These are phyloP conservation scores for Taxawa tesnikishii DNA, from an alignment of 2,329 filamentous ascomycete genomes.

Conservation along the genomic window DNA sequence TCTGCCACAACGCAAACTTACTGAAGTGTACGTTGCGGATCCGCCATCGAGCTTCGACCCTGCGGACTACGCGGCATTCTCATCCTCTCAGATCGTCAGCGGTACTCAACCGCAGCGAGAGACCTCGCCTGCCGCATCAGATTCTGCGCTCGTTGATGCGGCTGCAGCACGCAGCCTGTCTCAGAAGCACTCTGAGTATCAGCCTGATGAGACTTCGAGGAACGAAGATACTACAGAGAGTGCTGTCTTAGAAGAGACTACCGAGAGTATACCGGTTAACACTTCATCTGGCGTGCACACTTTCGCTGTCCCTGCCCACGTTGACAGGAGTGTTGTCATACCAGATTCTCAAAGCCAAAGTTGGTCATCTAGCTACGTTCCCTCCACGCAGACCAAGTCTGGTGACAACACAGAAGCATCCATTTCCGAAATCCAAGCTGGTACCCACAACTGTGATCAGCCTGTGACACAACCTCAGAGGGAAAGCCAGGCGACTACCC, in stretches of 20 bases:
- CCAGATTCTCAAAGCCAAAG: slow-evolving; percentile 13
- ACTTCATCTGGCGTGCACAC: slow-evolving; percentile 4
- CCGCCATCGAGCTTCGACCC: slow-evolving; percentile 2
- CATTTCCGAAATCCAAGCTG: too few relatives aligned
- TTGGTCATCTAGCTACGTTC: slow-evolving; percentile 3
- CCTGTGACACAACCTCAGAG: too few relatives aligned
- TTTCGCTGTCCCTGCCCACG: not conserved
- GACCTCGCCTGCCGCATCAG: not conserved
- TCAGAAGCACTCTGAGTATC: slow-evolving; percentile 8
- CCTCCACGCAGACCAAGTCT: slow-evolving; percentile 3
- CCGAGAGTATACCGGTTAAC: not conserved
- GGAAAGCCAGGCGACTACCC: not conserved
- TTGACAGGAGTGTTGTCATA: slow-evolving; percentile 8
- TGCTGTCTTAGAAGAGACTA: not conserved
- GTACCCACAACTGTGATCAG: too few relatives aligned
- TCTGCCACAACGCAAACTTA: not conserved
- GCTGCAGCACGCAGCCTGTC: slow-evolving; percentile 8
- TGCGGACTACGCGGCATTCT: slow-evolving; percentile 5
- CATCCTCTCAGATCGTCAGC: slow-evolving; percentile 7
- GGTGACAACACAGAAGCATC: not conserved
- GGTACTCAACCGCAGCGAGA: slow-evolving; percentile 5
- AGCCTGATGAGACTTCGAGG: slow-evolving; percentile 5
- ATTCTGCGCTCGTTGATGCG: slow-evolving; percentile 4
- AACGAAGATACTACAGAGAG: slow-evolving; percentile 1
- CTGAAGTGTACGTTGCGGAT: not conserved